Evolutionary conservation across 371 early-diverging fungal genomes (phyloP).

Genomic region (Saksenaea vasiformis): DNA sequence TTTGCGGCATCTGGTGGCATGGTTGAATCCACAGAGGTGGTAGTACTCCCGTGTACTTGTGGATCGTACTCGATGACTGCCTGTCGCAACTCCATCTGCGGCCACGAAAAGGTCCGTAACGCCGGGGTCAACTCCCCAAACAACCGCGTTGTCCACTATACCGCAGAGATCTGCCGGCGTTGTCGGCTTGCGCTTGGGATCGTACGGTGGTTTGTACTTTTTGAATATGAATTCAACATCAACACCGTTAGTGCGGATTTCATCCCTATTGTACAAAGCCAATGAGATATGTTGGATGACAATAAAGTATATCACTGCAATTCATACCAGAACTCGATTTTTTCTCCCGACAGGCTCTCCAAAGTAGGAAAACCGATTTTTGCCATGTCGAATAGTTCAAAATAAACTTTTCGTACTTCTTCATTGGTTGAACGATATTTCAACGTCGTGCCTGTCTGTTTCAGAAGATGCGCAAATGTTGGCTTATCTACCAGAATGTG

Average conservation of each 20-base stretch:
- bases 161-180: background rate
- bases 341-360: background rate
- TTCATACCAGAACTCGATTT: background rate
- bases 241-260: background rate
- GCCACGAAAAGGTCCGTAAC: background rate
- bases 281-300: background rate
- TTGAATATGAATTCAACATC: background rate
- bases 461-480: background rate
- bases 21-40: background rate
- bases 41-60: background rate
- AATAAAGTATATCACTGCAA: background rate
- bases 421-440: background rate
- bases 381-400: conserved; percentile 3
- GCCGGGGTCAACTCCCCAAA: conserved; percentile 1
- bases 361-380: conserved; percentile 9
- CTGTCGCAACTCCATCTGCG: background rate
- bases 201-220: background rate
- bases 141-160: background rate
- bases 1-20: background rate
- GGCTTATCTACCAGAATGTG: conserved; percentile 7
- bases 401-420: background rate
- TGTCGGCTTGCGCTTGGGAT: no score
- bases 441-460: background rate
- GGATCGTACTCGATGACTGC: background rate
- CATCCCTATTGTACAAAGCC: background rate